Conservation (phyloP, 352 stramenopile species). For the Pythium pectinolyticum region DNA sequence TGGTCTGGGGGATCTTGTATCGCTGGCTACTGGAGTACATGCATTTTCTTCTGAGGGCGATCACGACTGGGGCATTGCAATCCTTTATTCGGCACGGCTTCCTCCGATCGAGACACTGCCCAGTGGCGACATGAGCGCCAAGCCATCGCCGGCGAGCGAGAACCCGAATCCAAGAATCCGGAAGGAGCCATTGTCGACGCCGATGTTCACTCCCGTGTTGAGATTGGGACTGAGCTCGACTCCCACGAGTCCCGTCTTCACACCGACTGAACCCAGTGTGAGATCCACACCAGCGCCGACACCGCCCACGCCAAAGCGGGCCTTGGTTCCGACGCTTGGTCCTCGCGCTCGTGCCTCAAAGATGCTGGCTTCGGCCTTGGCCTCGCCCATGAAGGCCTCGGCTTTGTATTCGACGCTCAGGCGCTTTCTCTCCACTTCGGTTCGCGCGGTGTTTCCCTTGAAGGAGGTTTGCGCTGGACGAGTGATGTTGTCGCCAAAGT, state of each 20-base stretch:
- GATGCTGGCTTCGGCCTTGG: not conserved
- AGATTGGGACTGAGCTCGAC: not conserved
- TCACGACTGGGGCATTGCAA: too few relatives aligned
- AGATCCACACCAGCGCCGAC: not conserved
- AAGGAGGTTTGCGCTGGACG: too few relatives aligned
- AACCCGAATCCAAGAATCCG: not conserved
- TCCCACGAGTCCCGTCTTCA: not conserved
- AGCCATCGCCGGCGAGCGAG: not conserved
- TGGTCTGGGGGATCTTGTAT: too few relatives aligned
- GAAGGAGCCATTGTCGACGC: not conserved
- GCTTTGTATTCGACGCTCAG: not conserved
- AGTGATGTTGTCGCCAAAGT: too few relatives aligned
- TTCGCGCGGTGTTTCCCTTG: not conserved
- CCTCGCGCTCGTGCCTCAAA: not conserved
- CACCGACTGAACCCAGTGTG: not conserved
- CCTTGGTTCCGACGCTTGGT: not conserved
- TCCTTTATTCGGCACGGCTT: too few relatives aligned
- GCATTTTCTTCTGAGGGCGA: too few relatives aligned
- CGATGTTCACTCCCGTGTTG: not conserved
- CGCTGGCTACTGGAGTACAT: too few relatives aligned
- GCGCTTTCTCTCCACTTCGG: not conserved
- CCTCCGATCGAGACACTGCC: not conserved
- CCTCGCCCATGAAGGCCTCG: not conserved
- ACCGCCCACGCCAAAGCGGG: not conserved
- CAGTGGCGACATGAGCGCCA: not conserved